Base-by-base conservation (phyloP, 1,139 yeast genomes). In the Hemisphaericaspora lyxosophila region DNA sequence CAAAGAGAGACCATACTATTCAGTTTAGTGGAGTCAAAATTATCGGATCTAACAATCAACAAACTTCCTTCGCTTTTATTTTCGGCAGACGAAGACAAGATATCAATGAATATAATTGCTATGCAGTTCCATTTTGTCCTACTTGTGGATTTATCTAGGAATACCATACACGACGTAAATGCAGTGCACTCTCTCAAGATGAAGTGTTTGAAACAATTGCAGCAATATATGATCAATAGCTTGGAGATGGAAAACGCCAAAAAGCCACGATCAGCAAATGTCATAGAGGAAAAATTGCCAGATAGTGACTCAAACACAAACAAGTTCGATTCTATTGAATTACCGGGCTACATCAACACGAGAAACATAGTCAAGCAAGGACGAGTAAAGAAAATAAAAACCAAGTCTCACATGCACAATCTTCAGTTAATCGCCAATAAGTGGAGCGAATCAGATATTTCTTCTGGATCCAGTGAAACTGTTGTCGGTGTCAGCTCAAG, bases 261-360 rank as follows among this genome's bases (percentile, higher is more conserved):
- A 18, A 31, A 20, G 7, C 23, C 40, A 5, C 13, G 20, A 4
- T 27, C 16, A 7, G 19, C 31, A n/a, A 28, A 5, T 18, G 29
- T 8, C 15, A 5, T 33, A 5, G 41, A 35, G 7, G 34, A 39
- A 12, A 33, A 35, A 5, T 5, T 12, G 4, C 7, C 16, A 15
- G 15, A 27, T 15, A 22, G 14, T 4, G 34, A 18, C 9, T 34
- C 25, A 17, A 14, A 15, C 5, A 18, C 33, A 1, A 68, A 68
- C 41, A 54, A 48, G 26, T 46, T 70, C 2, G 74, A 70, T 37
- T 51, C 59, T 22, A 59, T 70, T 17, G 64, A 66, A 35, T 50
- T 70, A n/a, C 75, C 75, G 1, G 62, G 67, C 1, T 55, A 61
- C 39, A 62, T 70, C 8, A 59, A 70, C 45, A 70, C 69, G 1